A percentile compares a stretch with the other conserved stretches of the same genome.
Evolutionary conservation across 495 filamentous ascomycete genomes (phyloP).

Genomic region (Letharia columbiana): DNA sequence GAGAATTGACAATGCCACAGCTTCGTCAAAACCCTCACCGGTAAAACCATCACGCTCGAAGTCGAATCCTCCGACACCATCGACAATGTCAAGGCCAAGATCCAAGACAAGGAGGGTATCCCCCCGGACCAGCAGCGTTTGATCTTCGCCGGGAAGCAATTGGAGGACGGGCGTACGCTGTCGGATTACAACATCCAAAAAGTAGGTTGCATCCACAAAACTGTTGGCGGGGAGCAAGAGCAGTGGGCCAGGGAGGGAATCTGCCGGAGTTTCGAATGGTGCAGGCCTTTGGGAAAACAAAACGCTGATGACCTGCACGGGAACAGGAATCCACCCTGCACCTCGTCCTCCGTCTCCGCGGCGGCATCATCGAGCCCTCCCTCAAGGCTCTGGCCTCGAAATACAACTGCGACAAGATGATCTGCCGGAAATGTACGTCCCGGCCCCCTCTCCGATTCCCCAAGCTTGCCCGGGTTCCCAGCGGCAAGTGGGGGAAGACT

Average conservation of each 20-base stretch:
- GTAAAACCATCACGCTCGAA: conserved; percentile 99
- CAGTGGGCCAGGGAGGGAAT: not conserved
- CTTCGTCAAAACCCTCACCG: conserved; percentile 96
- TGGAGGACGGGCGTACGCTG: conserved; percentile 97
- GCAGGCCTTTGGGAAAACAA: not conserved
- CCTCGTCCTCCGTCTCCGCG: conserved; percentile 97
- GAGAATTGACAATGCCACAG: conserved; percentile 35
- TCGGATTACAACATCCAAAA: conserved; percentile 99
- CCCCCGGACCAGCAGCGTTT: conserved; percentile 98
- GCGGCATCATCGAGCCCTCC: conserved; percentile 98
- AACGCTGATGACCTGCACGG: not conserved
- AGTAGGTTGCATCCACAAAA: conserved; percentile 40
- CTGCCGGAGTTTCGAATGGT: not conserved
- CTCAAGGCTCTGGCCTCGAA: conserved; percentile 96
- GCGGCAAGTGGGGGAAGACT: not conserved
- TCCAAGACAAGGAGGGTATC: conserved; percentile 99
- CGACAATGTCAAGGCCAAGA: conserved; percentile 96
- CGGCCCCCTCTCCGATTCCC: conserved; percentile 29
- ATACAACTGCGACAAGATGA: conserved; percentile 99
- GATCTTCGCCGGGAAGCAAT: conserved; percentile 99
- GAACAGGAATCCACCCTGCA: conserved; percentile 93
- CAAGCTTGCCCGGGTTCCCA: too few relatives aligned
- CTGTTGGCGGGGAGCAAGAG: not conserved
- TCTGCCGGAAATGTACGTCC: conserved; percentile 99
- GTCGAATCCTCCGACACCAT: conserved; percentile 98